Percentiles rank a stretch among this genome's conserved stretches.
These are phyloP conservation scores for Escallonia herrerae DNA, from an alignment of 129 eudicot species.

Conservation along the genomic window DNA sequence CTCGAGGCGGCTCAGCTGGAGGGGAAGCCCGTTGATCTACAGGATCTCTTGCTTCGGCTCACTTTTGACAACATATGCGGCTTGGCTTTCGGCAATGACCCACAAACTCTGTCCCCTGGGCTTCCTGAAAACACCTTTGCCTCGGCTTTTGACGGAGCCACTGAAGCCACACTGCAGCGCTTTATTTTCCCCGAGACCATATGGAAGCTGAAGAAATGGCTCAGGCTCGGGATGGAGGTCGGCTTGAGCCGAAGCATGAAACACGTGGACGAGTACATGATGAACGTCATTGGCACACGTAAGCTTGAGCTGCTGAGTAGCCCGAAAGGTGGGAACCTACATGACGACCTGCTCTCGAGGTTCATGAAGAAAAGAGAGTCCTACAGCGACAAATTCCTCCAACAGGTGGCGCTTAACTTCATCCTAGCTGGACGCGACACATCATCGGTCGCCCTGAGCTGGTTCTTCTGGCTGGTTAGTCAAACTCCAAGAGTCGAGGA, in stretches of 20 bases:
- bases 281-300: slow-evolving; percentile 47
- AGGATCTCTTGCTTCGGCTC: slow-evolving; percentile 62
- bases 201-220: slow-evolving; percentile 58
- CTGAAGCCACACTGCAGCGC: slow-evolving; percentile 71
- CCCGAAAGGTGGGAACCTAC: slow-evolving; percentile 29
- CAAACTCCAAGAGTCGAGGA: slow-evolving; percentile 42
- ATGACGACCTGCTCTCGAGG: slow-evolving; percentile 57
- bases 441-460: slow-evolving; percentile 73
- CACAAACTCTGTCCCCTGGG: slow-evolving; percentile 50
- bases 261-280: slow-evolving; percentile 60
- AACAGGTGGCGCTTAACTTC: slow-evolving; percentile 71
- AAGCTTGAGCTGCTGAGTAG: slow-evolving; percentile 53
- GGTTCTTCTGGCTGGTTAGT: slow-evolving; percentile 63
- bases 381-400: slow-evolving; percentile 43
- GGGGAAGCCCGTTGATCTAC: slow-evolving; percentile 54
- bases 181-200: slow-evolving; percentile 52
- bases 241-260: slow-evolving; percentile 45
- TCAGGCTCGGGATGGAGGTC: slow-evolving; percentile 64
- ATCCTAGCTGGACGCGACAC: slow-evolving; percentile 88
- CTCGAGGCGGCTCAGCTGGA: slow-evolving; percentile 47
- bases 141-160: slow-evolving; percentile 63
- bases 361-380: slow-evolving; percentile 75
- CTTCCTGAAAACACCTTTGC: slow-evolving; percentile 61
- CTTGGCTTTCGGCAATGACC: slow-evolving; percentile 71
- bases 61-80: slow-evolving; percentile 79